A percentile compares a stretch with the other conserved stretches of the same genome.
Evolutionary conservation across 2,329 filamentous ascomycete species (phyloP).

Genomic region (Paecilomyces sp.): DNA sequence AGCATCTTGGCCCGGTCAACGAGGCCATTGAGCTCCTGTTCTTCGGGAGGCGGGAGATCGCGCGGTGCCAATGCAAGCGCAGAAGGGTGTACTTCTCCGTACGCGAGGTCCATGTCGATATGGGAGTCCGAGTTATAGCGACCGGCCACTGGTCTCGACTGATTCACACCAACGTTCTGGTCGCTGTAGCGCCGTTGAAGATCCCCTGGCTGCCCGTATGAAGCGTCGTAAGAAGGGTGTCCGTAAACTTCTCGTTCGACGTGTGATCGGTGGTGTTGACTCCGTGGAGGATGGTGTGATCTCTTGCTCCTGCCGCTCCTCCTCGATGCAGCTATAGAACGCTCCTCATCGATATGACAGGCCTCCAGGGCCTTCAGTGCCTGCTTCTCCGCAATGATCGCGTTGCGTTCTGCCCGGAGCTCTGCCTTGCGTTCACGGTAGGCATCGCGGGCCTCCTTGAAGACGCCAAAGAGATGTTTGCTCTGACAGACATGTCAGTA

Average conservation of each 20-base stretch:
- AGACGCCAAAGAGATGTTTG: constrained; percentile 82
- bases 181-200: constrained; percentile 33
- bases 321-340: constrained; percentile 36
- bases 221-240: constrained; percentile 1
- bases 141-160: constrained; percentile 14
- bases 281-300: constrained; percentile 20
- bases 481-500: constrained; percentile 49
- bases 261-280: constrained; percentile 12
- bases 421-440: constrained; percentile 85
- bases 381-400: constrained; percentile 49
- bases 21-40: constrained; percentile 58
- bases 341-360: constrained; percentile 41
- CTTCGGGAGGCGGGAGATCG: constrained; percentile 36
- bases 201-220: constrained; percentile 9
- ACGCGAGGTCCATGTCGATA: constrained; percentile 88
- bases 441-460: constrained; percentile 82
- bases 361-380: constrained; percentile 51
- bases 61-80: constrained; percentile 38
- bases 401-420: constrained; percentile 63
- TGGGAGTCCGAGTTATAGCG: constrained; percentile 26
- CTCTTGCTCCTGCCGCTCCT: constrained; percentile 26
- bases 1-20: constrained; percentile 69
- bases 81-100: constrained; percentile 72
- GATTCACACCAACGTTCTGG: constrained; percentile 22
- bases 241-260: constrained; percentile 23